Evolutionary conservation across 2,329 filamentous ascomycete genomes (phyloP).

Genomic region (Fusarium tuaranense): DNA sequence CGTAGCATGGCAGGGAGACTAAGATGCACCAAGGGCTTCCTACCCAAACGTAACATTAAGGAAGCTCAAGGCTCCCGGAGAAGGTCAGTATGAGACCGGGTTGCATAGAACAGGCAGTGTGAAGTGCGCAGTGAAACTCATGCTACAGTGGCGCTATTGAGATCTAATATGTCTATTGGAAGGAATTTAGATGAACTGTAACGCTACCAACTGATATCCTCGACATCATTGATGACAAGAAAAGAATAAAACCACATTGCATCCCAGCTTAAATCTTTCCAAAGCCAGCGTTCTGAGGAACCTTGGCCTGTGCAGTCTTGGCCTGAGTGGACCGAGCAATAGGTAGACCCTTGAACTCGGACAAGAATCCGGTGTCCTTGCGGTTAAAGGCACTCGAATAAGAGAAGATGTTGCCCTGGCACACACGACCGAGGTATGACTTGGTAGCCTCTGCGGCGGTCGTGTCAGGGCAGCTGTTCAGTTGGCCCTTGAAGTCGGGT

Average conservation of each 20-base stretch:
- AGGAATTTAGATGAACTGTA: too few relatives aligned
- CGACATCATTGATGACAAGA: too few relatives aligned
- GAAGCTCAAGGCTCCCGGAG: too few relatives aligned
- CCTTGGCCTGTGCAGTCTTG: neutral
- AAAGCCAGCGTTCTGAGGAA: neutral
- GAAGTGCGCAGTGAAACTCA: too few relatives aligned
- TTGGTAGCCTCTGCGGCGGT: neutral
- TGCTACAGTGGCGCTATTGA: too few relatives aligned
- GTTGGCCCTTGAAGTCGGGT: neutral
- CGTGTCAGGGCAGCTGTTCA: neutral
- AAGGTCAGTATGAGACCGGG: too few relatives aligned
- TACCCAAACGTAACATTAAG: too few relatives aligned
- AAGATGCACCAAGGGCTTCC: too few relatives aligned
- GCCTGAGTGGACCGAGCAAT: neutral
- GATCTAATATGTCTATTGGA: too few relatives aligned
- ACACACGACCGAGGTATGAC: neutral
- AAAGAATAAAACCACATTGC: neutral
- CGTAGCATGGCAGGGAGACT: too few relatives aligned
- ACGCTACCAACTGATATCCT: too few relatives aligned
- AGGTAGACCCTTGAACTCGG: neutral
- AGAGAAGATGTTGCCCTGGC: neutral
- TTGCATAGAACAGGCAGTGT: too few relatives aligned
- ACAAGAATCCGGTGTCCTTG: neutral
- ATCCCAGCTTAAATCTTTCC: neutral
- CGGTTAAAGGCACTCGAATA: neutral